Percentiles rank a stretch among this genome's conserved stretches.
These are phyloP conservation scores for Phytophthora quininea DNA, from an alignment of 352 stramenopile species.

Conservation along the genomic window DNA sequence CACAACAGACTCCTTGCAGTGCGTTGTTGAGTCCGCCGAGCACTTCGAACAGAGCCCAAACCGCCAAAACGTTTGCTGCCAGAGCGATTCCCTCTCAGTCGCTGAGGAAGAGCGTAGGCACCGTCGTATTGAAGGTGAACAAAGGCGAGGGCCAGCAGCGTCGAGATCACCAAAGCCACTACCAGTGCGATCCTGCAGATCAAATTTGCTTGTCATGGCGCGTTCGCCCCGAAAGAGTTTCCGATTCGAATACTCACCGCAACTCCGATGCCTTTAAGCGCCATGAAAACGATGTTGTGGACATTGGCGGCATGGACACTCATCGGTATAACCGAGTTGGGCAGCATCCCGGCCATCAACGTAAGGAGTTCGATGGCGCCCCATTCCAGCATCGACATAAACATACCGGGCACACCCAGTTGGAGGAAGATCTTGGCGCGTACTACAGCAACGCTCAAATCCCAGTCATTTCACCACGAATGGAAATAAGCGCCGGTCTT, in stretches of 20 bases:
- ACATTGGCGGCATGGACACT: conserved; percentile 74
- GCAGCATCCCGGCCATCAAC: conserved; percentile 66
- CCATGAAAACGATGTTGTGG: conserved; percentile 66
- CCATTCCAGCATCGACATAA: conserved; percentile 59
- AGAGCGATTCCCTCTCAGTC: conserved; percentile 33
- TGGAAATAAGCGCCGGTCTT: conserved; percentile 85
- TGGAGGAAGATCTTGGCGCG: conserved; percentile 56
- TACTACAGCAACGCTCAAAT: conserved; percentile 43
- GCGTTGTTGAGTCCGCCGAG: conserved; percentile 55
- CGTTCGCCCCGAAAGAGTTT: conserved; percentile 69
- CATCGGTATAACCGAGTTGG: conserved; percentile 61
- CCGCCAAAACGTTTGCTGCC: conserved; percentile 39
- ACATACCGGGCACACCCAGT: conserved; percentile 59
- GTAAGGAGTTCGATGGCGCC: conserved; percentile 74
- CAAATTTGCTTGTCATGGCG: conserved; percentile 54
- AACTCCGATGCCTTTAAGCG: conserved; percentile 65
- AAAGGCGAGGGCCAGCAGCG: conserved; percentile 33
- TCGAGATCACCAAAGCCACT: conserved; percentile 33
- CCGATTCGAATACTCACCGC: conserved; percentile 30
- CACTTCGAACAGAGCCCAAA: conserved; percentile 46
- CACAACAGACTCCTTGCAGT: conserved; percentile 67
- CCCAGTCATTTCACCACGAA: conserved; percentile 58
- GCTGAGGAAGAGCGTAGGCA: conserved; percentile 5
- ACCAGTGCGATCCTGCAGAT: conserved; percentile 43
- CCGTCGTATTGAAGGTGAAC: not conserved